phyloP scores from a whole-genome alignment of 129 eudicot genomes.

The Centaurea solstitialis region DNA sequence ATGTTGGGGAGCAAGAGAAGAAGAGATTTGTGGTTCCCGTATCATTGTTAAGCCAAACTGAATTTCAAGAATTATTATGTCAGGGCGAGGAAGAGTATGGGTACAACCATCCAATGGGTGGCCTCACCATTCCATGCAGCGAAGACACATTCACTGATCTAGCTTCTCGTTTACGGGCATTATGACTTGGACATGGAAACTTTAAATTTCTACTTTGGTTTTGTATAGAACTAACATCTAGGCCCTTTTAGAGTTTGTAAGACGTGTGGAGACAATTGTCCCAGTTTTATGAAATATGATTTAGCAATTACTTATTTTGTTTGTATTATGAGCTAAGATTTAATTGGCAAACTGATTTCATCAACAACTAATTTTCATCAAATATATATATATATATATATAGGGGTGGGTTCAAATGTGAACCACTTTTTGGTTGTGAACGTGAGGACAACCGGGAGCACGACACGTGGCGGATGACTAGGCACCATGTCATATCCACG shows the following conservation, averaged over 20 bases:
- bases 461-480: too few species aligned
- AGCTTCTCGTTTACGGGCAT: slow-evolving; percentile 9
- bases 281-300: neutral
- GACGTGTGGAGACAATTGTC: neutral
- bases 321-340: too few species aligned
- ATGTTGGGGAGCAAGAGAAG: slow-evolving; percentile 40
- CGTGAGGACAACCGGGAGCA: too few species aligned
- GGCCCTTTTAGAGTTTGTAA: neutral
- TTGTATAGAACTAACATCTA: neutral
- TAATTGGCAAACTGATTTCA: too few species aligned
- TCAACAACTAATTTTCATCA: too few species aligned
- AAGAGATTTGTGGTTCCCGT: slow-evolving; percentile 40
- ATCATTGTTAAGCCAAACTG: neutral
- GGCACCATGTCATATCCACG: too few species aligned
- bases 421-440: too few species aligned
- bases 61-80: neutral
- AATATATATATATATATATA: too few species aligned
- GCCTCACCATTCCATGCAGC: slow-evolving; percentile 12
- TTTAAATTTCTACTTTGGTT: neutral
- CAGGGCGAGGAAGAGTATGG: slow-evolving; percentile 32
- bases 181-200: neutral
- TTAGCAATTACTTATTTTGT: too few species aligned
- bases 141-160: slow-evolving; percentile 38
- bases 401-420: too few species aligned
- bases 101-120: slow-evolving; percentile 48